These are phyloP conservation scores for Coemansia sp. DNA, from an alignment of 192 early-diverging fungal genomes.

Conservation along the genomic window DNA sequence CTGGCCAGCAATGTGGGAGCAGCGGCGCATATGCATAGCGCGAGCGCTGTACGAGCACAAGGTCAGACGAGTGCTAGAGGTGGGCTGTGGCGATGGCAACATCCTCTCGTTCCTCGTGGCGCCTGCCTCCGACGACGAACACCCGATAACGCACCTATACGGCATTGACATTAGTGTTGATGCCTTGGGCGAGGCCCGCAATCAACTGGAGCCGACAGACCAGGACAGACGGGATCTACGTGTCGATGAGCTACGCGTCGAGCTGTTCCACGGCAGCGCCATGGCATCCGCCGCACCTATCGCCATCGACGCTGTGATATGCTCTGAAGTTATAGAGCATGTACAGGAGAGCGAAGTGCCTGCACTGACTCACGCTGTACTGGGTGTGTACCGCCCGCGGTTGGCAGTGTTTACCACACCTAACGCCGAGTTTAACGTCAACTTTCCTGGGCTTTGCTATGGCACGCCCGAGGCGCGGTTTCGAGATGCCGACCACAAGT, in stretches of 20 bases:
- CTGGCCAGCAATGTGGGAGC: slow-evolving; percentile 78
- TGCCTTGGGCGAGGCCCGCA: slow-evolving; percentile 47
- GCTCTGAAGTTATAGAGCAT: slow-evolving; percentile 87
- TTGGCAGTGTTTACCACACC: slow-evolving; percentile 75
- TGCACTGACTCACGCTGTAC: slow-evolving; percentile 60
- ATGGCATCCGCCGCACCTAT: slow-evolving; percentile 14
- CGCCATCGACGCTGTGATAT: slow-evolving; percentile 68
- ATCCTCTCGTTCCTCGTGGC: slow-evolving; percentile 65
- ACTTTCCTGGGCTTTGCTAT: slow-evolving; percentile 77
- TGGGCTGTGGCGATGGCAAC: slow-evolving; percentile 85
- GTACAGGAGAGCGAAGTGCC: slow-evolving; percentile 60
- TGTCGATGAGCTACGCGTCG: slow-evolving; percentile 60
- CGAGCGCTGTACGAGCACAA: slow-evolving; percentile 55
- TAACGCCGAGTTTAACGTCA: slow-evolving; percentile 90
- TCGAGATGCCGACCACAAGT: slow-evolving; percentile 86
- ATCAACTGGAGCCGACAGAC: slow-evolving; percentile 61
- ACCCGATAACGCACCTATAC: slow-evolving; percentile 59
- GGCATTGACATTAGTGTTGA: slow-evolving; percentile 71
- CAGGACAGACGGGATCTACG: slow-evolving; percentile 63
- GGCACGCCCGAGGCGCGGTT: slow-evolving; percentile 64
- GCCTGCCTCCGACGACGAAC: slow-evolving; percentile 51
- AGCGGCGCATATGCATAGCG: slow-evolving; percentile 68
- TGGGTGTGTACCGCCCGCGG: slow-evolving; percentile 70
- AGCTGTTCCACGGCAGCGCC: slow-evolving; percentile 66
- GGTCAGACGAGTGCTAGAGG: slow-evolving; percentile 69